These are phyloP conservation scores for Paecilomyces sp. DNA, from an alignment of 2,329 filamentous ascomycete genomes.

Conservation along the genomic window DNA sequence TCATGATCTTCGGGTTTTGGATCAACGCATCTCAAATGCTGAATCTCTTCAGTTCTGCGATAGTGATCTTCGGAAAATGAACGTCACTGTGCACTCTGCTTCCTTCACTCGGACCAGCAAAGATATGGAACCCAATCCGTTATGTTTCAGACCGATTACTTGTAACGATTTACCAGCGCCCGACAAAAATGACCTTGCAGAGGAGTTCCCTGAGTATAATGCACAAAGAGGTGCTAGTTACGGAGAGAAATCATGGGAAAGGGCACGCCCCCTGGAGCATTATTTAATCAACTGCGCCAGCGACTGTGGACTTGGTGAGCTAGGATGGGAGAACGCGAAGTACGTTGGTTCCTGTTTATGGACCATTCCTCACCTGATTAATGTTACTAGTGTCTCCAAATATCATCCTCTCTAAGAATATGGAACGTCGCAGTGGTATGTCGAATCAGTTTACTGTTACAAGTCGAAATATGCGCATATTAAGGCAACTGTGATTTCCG, in stretches of 20 bases:
- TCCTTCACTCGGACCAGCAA: neutral
- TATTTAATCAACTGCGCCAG: neutral
- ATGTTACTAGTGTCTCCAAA: neutral
- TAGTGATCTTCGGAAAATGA: neutral
- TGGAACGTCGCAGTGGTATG: neutral
- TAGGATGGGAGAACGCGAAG: neutral
- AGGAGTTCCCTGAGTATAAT: neutral
- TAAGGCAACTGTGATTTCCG: neutral
- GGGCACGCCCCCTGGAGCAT: neutral
- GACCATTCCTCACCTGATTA: neutral
- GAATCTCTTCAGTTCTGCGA: neutral
- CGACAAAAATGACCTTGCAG: neutral
- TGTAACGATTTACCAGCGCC: neutral
- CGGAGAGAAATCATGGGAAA: neutral
- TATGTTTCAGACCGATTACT: neutral
- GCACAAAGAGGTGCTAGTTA: neutral
- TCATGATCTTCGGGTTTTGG: neutral
- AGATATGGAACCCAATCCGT: neutral
- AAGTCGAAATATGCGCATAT: neutral
- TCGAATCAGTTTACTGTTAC: neutral
- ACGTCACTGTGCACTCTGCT: neutral
- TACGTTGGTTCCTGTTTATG: neutral
- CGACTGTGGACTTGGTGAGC: neutral
- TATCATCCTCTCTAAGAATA: neutral
- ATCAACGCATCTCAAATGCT: neutral